These are phyloP conservation scores for Alternaria atra DNA, from an alignment of 2,329 filamentous ascomycete genomes.

Conservation along the genomic window DNA sequence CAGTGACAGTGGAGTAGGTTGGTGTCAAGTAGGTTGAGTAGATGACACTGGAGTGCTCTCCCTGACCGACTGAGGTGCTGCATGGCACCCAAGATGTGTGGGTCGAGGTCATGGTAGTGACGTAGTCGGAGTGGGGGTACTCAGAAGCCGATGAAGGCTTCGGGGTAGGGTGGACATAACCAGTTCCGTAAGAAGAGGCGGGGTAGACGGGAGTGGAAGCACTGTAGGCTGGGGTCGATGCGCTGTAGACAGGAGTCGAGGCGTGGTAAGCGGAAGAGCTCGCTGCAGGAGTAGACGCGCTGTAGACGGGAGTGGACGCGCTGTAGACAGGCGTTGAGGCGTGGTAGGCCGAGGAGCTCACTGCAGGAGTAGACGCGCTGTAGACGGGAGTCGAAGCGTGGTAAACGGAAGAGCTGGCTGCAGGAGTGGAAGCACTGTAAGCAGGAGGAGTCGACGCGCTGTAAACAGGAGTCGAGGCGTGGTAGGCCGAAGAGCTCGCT, in stretches of 20 bases:
- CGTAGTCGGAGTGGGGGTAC: slow-evolving; percentile 26
- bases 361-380: slow-evolving; percentile 3
- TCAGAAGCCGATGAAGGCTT: slow-evolving; percentile 18
- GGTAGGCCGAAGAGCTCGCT: neutral
- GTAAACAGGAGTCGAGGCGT: neutral
- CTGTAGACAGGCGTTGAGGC: neutral
- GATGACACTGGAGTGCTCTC: slow-evolving; percentile 33
- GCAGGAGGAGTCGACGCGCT: neutral
- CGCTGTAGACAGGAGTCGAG: neutral
- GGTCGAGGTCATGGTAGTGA: slow-evolving; percentile 39
- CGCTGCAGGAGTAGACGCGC: neutral
- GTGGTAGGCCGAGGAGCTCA: slow-evolving; percentile 1
- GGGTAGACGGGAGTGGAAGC: slow-evolving; percentile 15
- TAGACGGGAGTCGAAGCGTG: neutral
- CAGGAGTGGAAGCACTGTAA: neutral
- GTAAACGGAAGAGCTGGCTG: neutral
- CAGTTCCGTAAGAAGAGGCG: slow-evolving; percentile 18
- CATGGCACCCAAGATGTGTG: slow-evolving; percentile 49
- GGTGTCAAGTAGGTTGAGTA: slow-evolving; percentile 54
- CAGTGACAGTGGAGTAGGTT: slow-evolving; percentile 41
- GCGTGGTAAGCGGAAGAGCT: neutral
- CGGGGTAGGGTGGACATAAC: slow-evolving; percentile 4
- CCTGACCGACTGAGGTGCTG: slow-evolving; percentile 47
- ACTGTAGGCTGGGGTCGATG: neutral
- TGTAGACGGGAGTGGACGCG: neutral